Conservation (phyloP, 192 early-diverging fungal species). For the Coemansia sp. region DNA sequence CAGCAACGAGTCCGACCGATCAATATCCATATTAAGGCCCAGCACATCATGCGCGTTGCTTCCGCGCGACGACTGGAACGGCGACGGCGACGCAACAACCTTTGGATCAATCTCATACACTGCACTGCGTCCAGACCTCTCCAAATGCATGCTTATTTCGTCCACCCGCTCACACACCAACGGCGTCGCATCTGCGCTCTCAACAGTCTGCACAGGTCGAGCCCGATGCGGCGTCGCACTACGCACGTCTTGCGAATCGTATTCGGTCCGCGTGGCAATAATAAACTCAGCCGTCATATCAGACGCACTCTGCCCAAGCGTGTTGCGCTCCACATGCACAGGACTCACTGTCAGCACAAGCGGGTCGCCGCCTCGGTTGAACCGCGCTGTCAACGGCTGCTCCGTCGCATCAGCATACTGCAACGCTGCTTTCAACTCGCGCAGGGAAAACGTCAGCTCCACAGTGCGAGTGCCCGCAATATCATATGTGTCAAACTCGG, state of each 20-base stretch:
- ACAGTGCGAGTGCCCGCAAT: slow-evolving; percentile 20
- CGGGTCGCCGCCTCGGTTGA: slow-evolving; percentile 43
- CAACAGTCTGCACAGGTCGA: not conserved
- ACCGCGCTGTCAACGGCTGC: slow-evolving; percentile 41
- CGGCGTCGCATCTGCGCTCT: not conserved
- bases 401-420: slow-evolving; percentile 50
- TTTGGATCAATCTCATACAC: slow-evolving; percentile 9
- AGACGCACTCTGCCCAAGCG: slow-evolving; percentile 9
- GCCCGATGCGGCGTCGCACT: not conserved
- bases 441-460: slow-evolving; percentile 53
- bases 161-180: slow-evolving; percentile 3
- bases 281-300: slow-evolving; percentile 44
- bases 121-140: not conserved
- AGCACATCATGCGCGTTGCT: slow-evolving; percentile 8
- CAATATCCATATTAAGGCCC: slow-evolving; percentile 1
- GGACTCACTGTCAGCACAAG: slow-evolving; percentile 38
- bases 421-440: slow-evolving; percentile 50
- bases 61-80: slow-evolving; percentile 29
- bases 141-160: slow-evolving; percentile 18
- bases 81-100: slow-evolving; percentile 31
- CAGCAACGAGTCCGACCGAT: slow-evolving; percentile 21
- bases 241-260: slow-evolving; percentile 12
- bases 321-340: not conserved
- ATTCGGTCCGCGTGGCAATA: slow-evolving; percentile 45
- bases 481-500: slow-evolving; percentile 52